phyloP scores from a whole-genome alignment of 768 basidiomycete genomes.

The Mycena crocata region DNA sequence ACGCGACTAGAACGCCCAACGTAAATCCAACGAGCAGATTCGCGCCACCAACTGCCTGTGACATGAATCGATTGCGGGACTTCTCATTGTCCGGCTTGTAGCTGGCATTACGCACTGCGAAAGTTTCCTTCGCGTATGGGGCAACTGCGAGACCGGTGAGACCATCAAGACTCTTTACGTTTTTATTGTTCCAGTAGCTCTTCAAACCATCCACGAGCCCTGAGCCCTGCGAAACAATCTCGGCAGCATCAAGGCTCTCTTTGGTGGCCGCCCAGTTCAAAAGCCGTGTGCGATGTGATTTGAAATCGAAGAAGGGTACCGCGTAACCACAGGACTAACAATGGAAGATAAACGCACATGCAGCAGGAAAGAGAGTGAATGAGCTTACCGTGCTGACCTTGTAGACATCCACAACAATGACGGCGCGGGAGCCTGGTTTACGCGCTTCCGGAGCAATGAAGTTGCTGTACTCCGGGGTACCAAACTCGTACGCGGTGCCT shows the following conservation, averaged over 20 bases:
- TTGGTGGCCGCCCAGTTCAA: conserved; percentile 56
- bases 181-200: conserved; percentile 65
- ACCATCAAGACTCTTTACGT: conserved; percentile 66
- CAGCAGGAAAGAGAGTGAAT: not conserved
- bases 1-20: conserved; percentile 21
- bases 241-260: conserved; percentile 54
- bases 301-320: conserved; percentile 70
- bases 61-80: not conserved
- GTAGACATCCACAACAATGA: conserved; percentile 70
- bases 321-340: conserved; percentile 74
- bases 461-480: conserved; percentile 67
- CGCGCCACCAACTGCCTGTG: not conserved
- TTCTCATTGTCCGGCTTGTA: conserved; percentile 31
- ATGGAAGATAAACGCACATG: not conserved
- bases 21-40: conserved; percentile 29
- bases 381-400: conserved; percentile 62
- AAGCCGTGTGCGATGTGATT: conserved; percentile 65
- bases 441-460: conserved; percentile 60
- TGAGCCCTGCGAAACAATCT: conserved; percentile 21
- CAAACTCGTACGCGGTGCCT: conserved; percentile 74
- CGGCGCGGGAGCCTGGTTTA: conserved; percentile 67
- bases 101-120: conserved; percentile 1
- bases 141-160: conserved; percentile 59
- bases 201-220: conserved; percentile 56
- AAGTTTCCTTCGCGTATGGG: conserved; percentile 28